Base-by-base conservation (phyloP, 1,284 basidiomycete genomes). In the Gomphus sp. region DNA sequence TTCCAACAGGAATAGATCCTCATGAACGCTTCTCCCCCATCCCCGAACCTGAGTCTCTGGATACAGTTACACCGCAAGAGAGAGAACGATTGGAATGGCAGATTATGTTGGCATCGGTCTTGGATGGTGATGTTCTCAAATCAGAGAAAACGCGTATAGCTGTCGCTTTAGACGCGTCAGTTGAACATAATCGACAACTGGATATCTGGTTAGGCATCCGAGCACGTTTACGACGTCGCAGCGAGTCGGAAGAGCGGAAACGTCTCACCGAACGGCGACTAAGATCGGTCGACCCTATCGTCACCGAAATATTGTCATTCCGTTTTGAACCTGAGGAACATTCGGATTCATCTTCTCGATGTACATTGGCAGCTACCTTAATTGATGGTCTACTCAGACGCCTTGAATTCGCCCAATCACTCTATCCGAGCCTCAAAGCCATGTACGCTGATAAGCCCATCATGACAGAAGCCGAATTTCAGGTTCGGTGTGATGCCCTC, bases 1-100 rank as follows among this genome's bases (percentile, higher is more conserved):
- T 66, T 72, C 14, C 70, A 74, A 60, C 69, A 75, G 73, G 70
- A 52, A 69, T 72, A 47, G 81, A 84, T 62, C 70, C 69, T 31
- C 73, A 76, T 60, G 83, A 87, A 63, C 75, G 77, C 14, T 70
- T 80, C 59, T 72, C 76, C n/a, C 72, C 80, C 39, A 71, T 79
- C 62, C 73, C 82, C 45, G 85, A 89, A 64, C 72, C 77, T 9
- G 84, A 87, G 62, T 73, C 79, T 37, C 75, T 79, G 57, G 78
- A 84, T 62, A 82, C 85, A 41, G 76, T 80, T 45, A 85, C 82
- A 8, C 72, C 81, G 49, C 85, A 89, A 66, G 88, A 91, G 65
- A 79, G 81, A 62, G 91, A 93, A 65, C 80, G 94, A 33, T 74
- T 95, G 51, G 93, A 95, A 71, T 98, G 94, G 94, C 92, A 95